Conservation (phyloP, 2,329 filamentous ascomycete species). For the Pseudogymnoascus sp. region DNA sequence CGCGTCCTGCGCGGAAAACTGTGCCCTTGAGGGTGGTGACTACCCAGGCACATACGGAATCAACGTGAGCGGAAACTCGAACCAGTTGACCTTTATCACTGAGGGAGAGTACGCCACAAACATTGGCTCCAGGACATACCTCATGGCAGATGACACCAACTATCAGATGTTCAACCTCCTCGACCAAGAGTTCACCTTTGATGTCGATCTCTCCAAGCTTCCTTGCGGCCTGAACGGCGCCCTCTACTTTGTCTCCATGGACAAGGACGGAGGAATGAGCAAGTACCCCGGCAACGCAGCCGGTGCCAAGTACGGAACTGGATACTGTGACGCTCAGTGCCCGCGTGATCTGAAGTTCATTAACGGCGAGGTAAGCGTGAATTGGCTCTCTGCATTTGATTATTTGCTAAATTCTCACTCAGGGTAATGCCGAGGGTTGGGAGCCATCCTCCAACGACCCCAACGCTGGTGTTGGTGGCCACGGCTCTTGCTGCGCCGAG, state of each 20-base stretch:
- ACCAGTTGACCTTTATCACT: conserved; percentile 52
- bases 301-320: conserved; percentile 54
- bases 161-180: conserved; percentile 61
- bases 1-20: conserved; percentile 40
- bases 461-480: conserved; percentile 45
- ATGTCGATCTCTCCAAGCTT: conserved; percentile 61
- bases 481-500: conserved; percentile 59
- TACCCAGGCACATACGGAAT: conserved; percentile 48
- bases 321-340: conserved; percentile 58
- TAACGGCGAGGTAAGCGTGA: conserved; percentile 38
- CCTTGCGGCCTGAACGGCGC: conserved; percentile 67
- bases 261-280: conserved; percentile 50
- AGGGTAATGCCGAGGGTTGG: conserved; percentile 51
- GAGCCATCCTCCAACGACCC: conserved; percentile 38
- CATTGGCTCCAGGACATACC: conserved; percentile 52
- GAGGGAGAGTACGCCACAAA: conserved; percentile 38
- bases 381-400: conserved; percentile 27
- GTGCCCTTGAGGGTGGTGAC: conserved; percentile 47
- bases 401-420: conserved; percentile 17
- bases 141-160: conserved; percentile 53
- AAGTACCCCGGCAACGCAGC: conserved; percentile 46
- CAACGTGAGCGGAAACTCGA: conserved; percentile 42
- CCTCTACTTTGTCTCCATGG: conserved; percentile 59
- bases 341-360: conserved; percentile 46
- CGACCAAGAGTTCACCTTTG: conserved; percentile 64